Evolutionary conservation across 805 yeast species (phyloP).

Genomic region (Kluyveromyces starmeri): DNA sequence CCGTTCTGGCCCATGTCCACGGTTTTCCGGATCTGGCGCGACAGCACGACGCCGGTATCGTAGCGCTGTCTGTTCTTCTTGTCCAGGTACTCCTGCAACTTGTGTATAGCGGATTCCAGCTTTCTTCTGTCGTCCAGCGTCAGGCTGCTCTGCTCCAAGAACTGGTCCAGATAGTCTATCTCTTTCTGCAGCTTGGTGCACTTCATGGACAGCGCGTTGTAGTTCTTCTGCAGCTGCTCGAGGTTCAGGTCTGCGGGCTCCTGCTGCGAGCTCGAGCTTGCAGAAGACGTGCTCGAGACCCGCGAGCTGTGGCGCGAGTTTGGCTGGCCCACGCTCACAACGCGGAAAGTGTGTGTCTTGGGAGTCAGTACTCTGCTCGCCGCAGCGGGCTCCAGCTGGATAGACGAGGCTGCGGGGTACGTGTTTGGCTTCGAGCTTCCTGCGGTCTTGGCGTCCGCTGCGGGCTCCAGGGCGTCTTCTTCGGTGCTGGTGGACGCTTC

Average conservation of each 20-base stretch:
- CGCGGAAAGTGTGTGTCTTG: constrained; percentile 26
- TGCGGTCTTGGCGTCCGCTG: constrained; percentile 8
- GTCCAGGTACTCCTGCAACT: constrained; percentile 33
- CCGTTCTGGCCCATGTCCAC: constrained; percentile 36
- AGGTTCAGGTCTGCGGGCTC: constrained; percentile 8
- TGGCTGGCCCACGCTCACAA: constrained; percentile 23
- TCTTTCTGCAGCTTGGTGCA: constrained; percentile 32
- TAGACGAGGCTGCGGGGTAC: not conserved
- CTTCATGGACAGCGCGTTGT: constrained; percentile 28
- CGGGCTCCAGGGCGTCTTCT: constrained; percentile 7
- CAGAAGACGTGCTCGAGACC: constrained; percentile 7
- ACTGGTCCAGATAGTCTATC: constrained; percentile 29
- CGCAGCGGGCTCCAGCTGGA: not conserved
- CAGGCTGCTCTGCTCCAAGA: constrained; percentile 30
- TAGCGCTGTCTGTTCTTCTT: constrained; percentile 35
- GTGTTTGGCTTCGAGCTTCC: constrained; percentile 5
- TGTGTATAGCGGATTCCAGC: constrained; percentile 29
- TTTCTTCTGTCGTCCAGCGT: constrained; percentile 34
- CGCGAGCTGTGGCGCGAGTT: constrained; percentile 7
- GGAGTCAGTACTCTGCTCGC: constrained; percentile 9
- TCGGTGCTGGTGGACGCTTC: constrained; percentile 6
- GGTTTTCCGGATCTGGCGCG: constrained; percentile 33
- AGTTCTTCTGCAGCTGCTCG: constrained; percentile 25
- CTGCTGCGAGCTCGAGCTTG: not conserved
- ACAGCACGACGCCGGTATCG: constrained; percentile 33